Percentiles rank a stretch among this genome's conserved stretches.
These are phyloP conservation scores for Baffinella frigidus DNA, from an alignment of 208 protist species.

Conservation along the genomic window DNA sequence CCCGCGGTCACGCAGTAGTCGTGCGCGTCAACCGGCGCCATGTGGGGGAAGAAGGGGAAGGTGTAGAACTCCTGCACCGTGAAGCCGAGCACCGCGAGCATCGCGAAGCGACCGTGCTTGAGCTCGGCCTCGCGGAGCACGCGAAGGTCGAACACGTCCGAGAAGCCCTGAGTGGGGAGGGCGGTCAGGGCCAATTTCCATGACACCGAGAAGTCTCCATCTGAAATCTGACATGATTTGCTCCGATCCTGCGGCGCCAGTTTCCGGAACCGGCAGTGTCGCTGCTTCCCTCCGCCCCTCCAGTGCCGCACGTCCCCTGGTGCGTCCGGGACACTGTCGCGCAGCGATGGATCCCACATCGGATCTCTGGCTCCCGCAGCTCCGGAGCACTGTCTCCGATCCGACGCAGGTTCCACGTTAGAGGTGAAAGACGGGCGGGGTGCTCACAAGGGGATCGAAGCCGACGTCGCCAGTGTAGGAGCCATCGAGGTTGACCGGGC, in stretches of 20 bases:
- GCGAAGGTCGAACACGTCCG: slow-evolving; percentile 32
- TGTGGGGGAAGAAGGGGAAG: slow-evolving; percentile 44
- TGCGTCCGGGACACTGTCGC: too few relatives aligned
- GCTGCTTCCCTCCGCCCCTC: too few relatives aligned
- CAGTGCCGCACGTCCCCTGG: too few relatives aligned
- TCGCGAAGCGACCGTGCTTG: slow-evolving; percentile 51
- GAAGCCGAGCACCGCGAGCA: slow-evolving; percentile 41
- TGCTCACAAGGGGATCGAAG: slow-evolving; percentile 28
- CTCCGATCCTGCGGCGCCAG: too few relatives aligned
- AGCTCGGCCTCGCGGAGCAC: slow-evolving; percentile 48
- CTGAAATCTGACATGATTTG: too few relatives aligned
- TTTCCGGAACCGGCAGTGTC: too few relatives aligned
- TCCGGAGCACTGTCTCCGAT: too few relatives aligned
- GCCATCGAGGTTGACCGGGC: slow-evolving; percentile 24
- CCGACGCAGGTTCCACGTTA: too few relatives aligned
- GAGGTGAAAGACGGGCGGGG: neutral
- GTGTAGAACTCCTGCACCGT: slow-evolving; percentile 40
- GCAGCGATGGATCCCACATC: too few relatives aligned
- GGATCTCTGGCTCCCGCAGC: too few relatives aligned
- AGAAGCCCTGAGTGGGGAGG: slow-evolving; percentile 40
- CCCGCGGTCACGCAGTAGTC: slow-evolving; percentile 30
- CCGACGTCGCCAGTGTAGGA: neutral
- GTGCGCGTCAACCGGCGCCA: slow-evolving; percentile 40
- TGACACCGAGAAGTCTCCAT: too few relatives aligned
- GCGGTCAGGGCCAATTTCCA: too few relatives aligned